Conservation (phyloP, 2,329 filamentous ascomycete genomes). For the Dryadomyces sulphureus region DNA sequence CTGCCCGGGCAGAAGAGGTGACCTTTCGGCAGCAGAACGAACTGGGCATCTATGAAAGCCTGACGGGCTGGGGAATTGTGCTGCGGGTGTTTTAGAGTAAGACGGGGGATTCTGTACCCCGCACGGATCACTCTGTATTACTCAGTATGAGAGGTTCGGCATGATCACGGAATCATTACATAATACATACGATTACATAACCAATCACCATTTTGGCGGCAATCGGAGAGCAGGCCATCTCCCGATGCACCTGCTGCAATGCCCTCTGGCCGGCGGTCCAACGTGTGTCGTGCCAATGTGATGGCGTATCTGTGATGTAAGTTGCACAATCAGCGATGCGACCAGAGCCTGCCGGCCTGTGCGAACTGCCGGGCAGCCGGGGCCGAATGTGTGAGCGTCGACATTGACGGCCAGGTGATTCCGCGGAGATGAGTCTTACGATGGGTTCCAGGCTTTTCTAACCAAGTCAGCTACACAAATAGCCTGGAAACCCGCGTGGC, state of each 20-base stretch:
- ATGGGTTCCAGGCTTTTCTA: background rate
- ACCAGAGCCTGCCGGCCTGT: background rate
- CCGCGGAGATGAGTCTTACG: background rate
- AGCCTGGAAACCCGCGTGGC: background rate
- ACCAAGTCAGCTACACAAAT: background rate
- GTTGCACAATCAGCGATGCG: slow-evolving; percentile 1
- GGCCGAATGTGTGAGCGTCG: background rate
- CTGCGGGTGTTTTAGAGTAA: slow-evolving; percentile 18
- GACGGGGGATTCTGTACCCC: background rate
- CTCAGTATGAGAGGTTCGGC: no score
- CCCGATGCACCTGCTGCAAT: no score
- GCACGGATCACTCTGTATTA: no score
- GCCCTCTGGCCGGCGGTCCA: background rate
- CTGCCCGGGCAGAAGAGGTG: slow-evolving; percentile 28
- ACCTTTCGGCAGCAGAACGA: slow-evolving; percentile 36
- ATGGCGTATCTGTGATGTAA: slow-evolving; percentile 1
- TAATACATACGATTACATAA: no score
- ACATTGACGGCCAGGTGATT: background rate
- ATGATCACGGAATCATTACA: no score
- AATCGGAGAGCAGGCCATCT: no score
- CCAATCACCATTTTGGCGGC: no score
- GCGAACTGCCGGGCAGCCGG: background rate
- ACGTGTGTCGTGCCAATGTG: slow-evolving; percentile 1
- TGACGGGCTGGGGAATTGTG: slow-evolving; percentile 33
- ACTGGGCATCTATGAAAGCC: slow-evolving; percentile 36